A percentile compares a stretch with the other conserved stretches of the same genome.
Conservation (phyloP, 768 basidiomycete species). For the Agrocybe chaxingu region DNA sequence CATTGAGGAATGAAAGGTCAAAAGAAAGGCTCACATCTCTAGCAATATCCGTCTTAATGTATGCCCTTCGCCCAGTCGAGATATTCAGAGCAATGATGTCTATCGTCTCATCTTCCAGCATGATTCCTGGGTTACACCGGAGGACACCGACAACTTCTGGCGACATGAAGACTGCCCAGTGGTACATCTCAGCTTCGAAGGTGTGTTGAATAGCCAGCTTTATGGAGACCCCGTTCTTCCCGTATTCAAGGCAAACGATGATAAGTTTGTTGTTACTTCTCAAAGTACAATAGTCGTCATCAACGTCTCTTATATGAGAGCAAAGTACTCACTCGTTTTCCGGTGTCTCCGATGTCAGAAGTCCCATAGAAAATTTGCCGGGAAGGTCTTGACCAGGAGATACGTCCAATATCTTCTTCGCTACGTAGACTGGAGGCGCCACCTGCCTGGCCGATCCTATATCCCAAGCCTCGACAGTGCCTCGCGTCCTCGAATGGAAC, state of each 20-base stretch:
- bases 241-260: constrained; percentile 13
- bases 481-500: constrained; percentile 18
- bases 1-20: background rate
- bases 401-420: constrained; percentile 20
- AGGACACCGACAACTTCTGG: constrained; percentile 24
- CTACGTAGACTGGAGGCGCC: constrained; percentile 11
- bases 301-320: background rate
- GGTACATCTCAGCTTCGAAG: constrained; percentile 3
- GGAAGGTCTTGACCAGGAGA: constrained; percentile 22
- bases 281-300: background rate
- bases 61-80: constrained; percentile 8
- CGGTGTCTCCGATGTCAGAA: constrained; percentile 11
- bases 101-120: constrained; percentile 1
- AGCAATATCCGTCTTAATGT: constrained; percentile 20
- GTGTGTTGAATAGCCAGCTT: constrained; percentile 3
- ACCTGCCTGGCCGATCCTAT: constrained; percentile 10
- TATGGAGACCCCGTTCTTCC: constrained; percentile 3
- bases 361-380: constrained; percentile 23
- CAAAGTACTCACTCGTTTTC: constrained; percentile 7
- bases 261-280: constrained; percentile 8
- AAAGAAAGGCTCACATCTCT: constrained; percentile 2
- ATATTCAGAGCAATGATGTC: constrained; percentile 20
- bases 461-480: constrained; percentile 18
- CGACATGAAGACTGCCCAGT: constrained; percentile 26
- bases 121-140: constrained; percentile 1